Evolutionary conservation across 2,329 filamentous ascomycete species (phyloP).

Genomic region (Penicillium carneum): DNA sequence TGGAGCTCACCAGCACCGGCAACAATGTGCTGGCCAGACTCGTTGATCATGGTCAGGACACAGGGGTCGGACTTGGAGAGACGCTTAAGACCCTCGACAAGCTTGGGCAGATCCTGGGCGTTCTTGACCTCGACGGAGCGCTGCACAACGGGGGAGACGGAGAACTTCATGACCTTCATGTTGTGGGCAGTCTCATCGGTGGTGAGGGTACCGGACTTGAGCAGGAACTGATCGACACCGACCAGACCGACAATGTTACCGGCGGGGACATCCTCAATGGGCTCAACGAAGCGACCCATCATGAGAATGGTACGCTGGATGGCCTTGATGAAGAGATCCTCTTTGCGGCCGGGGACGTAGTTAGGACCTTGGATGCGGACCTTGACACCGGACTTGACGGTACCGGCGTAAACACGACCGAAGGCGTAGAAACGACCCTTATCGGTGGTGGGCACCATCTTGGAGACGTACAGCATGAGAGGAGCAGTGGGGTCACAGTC

Average conservation of each 20-base stretch:
- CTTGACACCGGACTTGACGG: conserved; percentile 95
- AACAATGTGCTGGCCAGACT: conserved; percentile 98
- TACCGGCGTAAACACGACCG: conserved; percentile 99
- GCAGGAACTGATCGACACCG: conserved; percentile 99
- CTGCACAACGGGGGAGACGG: conserved; percentile 97
- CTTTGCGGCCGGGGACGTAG: conserved; percentile 98
- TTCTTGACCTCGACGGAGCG: conserved; percentile 99
- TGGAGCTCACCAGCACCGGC: conserved; percentile 99
- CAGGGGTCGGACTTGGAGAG: conserved; percentile 99
- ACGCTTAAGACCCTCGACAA: conserved; percentile 99
- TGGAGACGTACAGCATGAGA: conserved; percentile 99
- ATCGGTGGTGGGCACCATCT: conserved; percentile 99
- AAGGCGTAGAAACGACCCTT: conserved; percentile 99
- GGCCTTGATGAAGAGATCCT: conserved; percentile 98
- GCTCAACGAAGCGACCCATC: conserved; percentile 99
- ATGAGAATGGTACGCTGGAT: conserved; percentile 99
- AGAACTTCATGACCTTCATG: conserved; percentile 99
- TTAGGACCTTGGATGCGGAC: conserved; percentile 99
- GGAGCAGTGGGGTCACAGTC: conserved; percentile 97
- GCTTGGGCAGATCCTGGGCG: conserved; percentile 98
- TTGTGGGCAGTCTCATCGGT: conserved; percentile 98
- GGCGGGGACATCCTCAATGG: conserved; percentile 97
- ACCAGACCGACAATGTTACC: conserved; percentile 99
- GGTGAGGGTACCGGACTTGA: conserved; percentile 99
- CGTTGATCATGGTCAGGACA: conserved; percentile 85